phyloP scores from a whole-genome alignment of 345 rosid genomes.

The Camelina sativa region DNA sequence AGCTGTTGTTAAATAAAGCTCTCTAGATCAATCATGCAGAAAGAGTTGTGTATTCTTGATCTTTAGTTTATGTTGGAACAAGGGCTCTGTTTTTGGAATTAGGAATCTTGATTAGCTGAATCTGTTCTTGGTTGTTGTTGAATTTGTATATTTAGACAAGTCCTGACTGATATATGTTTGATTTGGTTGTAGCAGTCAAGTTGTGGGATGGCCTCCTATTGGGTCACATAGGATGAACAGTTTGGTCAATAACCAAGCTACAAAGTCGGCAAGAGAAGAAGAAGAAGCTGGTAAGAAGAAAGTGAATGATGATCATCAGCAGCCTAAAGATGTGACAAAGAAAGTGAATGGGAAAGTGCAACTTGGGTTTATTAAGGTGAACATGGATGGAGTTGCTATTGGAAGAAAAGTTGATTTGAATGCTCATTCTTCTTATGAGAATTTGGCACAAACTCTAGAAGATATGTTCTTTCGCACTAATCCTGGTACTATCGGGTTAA shows the following conservation, averaged over 20 bases:
- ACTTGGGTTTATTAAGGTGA: slow-evolving; percentile 85
- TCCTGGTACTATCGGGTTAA: slow-evolving; percentile 45
- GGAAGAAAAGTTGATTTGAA: slow-evolving; percentile 91
- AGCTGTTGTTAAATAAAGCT: background rate
- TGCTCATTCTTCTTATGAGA: slow-evolving; percentile 73
- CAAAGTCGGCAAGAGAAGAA: slow-evolving; percentile 60
- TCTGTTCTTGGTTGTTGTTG: slow-evolving; percentile 14
- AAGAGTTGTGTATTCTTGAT: background rate
- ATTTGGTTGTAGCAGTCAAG: slow-evolving; percentile 62
- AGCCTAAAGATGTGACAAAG: slow-evolving; percentile 55
- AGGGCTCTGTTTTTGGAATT: slow-evolving; percentile 13
- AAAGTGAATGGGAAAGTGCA: slow-evolving; percentile 57
- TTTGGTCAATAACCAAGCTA: slow-evolving; percentile 66
- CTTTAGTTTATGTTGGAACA: background rate
- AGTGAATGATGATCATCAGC: slow-evolving; percentile 50
- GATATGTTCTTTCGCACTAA: slow-evolving; percentile 75
- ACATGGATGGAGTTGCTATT: slow-evolving; percentile 84
- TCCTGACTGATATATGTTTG: slow-evolving; percentile 2
- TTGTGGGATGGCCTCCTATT: slow-evolving; percentile 95
- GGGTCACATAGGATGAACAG: slow-evolving; percentile 82
- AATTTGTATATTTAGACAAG: background rate
- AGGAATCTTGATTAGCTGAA: slow-evolving; percentile 4
- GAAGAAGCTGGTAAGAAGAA: slow-evolving; percentile 37
- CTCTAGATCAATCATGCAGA: background rate
- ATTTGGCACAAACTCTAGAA: slow-evolving; percentile 66